Conservation (phyloP, 1,284 basidiomycete genomes). For the Malassezia restricta region DNA sequence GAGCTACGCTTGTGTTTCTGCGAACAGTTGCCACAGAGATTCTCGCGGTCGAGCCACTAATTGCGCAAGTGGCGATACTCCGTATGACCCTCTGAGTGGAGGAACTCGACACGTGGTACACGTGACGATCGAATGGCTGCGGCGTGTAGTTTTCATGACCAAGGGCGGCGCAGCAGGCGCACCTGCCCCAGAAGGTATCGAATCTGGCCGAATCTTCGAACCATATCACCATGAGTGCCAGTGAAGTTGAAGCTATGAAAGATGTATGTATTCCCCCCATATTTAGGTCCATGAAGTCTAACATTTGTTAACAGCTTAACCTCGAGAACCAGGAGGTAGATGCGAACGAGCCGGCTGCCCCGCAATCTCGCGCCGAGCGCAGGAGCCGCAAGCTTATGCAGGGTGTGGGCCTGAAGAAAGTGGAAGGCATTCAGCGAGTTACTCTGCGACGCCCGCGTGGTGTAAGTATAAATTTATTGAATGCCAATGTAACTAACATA, state of each 20-base stretch:
- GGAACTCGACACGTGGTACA: conserved; percentile 8
- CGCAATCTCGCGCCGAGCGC: conserved; percentile 55
- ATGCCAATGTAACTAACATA: neutral
- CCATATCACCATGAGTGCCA: conserved; percentile 55
- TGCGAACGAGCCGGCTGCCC: conserved; percentile 59
- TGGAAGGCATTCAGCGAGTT: conserved; percentile 84
- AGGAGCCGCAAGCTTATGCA: conserved; percentile 45
- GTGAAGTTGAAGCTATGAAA: conserved; percentile 58
- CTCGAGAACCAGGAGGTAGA: conserved; percentile 56
- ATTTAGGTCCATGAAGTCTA: neutral
- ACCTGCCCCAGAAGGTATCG: conserved; percentile 2
- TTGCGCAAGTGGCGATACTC: no score
- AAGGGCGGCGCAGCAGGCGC: conserved; percentile 3
- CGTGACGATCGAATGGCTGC: conserved; percentile 10
- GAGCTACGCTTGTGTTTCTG: no score
- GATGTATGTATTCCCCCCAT: conserved; percentile 48
- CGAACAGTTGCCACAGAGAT: no score
- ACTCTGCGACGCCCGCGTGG: conserved; percentile 89
- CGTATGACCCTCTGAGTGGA: no score
- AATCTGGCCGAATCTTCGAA: neutral
- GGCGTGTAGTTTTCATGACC: conserved; percentile 15
- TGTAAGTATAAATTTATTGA: conserved; percentile 50
- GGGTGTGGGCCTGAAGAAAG: conserved; percentile 56
- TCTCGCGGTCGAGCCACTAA: no score
- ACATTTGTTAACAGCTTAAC: conserved; percentile 24